phyloP scores from a whole-genome alignment of 129 eudicot species.

The Pittosporum tobira region DNA sequence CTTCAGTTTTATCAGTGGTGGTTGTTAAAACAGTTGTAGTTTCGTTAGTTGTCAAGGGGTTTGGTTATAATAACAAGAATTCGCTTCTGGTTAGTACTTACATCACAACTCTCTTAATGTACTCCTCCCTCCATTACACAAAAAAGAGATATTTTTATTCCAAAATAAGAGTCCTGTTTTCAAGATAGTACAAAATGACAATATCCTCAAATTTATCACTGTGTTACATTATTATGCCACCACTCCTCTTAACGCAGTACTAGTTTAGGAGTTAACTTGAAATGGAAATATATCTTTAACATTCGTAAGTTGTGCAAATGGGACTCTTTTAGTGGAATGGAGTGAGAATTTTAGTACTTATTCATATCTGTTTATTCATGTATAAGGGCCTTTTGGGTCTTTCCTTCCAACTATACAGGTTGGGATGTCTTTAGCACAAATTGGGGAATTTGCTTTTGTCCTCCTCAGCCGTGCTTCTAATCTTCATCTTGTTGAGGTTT shows the following conservation, averaged over 20 bases:
- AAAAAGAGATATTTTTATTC: too few relatives aligned
- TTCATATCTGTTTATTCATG: not conserved
- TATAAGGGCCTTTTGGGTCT: not conserved
- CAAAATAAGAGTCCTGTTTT: too few relatives aligned
- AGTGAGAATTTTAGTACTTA: not conserved
- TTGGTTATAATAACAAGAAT: slow-evolving; percentile 93
- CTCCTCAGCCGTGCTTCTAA: slow-evolving; percentile 97
- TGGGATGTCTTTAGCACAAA: slow-evolving; percentile 97
- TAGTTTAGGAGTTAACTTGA: too few relatives aligned
- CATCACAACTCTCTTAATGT: not conserved
- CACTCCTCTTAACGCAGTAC: too few relatives aligned
- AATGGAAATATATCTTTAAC: too few relatives aligned
- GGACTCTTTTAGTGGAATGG: too few relatives aligned
- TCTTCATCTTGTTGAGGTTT: slow-evolving; percentile 95
- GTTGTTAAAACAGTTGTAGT: slow-evolving; percentile 73
- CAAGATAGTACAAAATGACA: too few relatives aligned
- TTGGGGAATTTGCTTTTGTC: slow-evolving; percentile 97
- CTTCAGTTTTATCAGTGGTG: slow-evolving; percentile 82
- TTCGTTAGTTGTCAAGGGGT: slow-evolving; percentile 75
- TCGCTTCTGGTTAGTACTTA: slow-evolving; percentile 66
- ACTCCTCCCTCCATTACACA: too few relatives aligned
- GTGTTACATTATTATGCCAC: too few relatives aligned
- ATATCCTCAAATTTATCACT: too few relatives aligned
- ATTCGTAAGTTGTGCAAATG: too few relatives aligned
- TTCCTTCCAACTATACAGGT: slow-evolving; percentile 55